These are phyloP conservation scores for Naematelia aurantialba DNA, from an alignment of 768 basidiomycete species.

Conservation along the genomic window DNA sequence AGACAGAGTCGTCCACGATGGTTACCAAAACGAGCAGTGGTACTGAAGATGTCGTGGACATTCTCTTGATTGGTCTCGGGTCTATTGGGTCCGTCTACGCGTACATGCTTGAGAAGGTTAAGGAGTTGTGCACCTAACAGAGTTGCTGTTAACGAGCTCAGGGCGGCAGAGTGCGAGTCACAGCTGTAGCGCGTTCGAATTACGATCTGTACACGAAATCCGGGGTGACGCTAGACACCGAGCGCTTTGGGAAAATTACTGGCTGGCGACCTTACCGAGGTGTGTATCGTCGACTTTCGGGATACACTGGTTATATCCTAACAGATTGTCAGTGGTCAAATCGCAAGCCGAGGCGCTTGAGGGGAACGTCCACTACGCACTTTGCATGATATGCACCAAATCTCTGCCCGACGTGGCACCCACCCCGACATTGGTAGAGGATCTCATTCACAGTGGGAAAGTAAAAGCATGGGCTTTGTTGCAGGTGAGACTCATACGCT, in stretches of 20 bases:
- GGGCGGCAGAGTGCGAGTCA: constrained; percentile 63
- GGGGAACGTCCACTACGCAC: constrained; percentile 60
- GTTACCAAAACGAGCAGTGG: neutral
- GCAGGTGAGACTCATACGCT: constrained; percentile 48
- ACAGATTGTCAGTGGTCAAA: constrained; percentile 53
- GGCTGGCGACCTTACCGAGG: constrained; percentile 66
- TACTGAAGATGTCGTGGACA: constrained; percentile 18
- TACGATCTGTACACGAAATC: constrained; percentile 52
- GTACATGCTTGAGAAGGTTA: constrained; percentile 66
- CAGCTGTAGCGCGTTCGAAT: constrained; percentile 69
- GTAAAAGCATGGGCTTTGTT: constrained; percentile 59
- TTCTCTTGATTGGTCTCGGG: constrained; percentile 43
- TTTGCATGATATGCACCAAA: constrained; percentile 68
- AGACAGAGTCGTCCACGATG: neutral
- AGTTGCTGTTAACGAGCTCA: constrained; percentile 26
- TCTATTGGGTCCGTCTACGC: constrained; percentile 43
- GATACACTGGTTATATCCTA: neutral
- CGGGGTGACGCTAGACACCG: constrained; percentile 54
- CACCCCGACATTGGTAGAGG: constrained; percentile 59
- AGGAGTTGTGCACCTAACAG: neutral
- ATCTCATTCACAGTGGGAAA: constrained; percentile 37
- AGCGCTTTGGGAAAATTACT: constrained; percentile 59
- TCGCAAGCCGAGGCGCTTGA: constrained; percentile 58
- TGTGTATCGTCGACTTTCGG: constrained; percentile 48
- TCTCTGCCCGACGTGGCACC: constrained; percentile 64